Percentiles rank a stretch among this genome's conserved stretches.
Evolutionary conservation across 2,329 filamentous ascomycete species (phyloP).

Genomic region (Myriangium duriaei): DNA sequence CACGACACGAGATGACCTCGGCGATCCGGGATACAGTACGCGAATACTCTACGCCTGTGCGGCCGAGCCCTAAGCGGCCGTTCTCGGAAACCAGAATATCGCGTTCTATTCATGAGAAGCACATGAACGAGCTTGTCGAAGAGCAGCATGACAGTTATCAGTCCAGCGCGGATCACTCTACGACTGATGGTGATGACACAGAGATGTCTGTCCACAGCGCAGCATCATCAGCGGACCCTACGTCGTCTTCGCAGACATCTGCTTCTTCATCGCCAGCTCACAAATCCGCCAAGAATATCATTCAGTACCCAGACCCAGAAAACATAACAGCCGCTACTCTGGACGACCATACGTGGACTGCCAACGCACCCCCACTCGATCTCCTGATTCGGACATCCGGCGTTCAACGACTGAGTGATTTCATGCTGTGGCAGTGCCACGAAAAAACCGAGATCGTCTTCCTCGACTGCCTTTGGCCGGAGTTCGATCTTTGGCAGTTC

Average conservation of each 20-base stretch:
- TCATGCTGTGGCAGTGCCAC: conserved; percentile 98
- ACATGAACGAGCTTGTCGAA: conserved; percentile 29
- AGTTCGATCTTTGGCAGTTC: conserved; percentile 90
- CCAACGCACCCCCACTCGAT: conserved; percentile 74
- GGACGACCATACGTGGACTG: conserved; percentile 77
- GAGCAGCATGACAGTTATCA: conserved; percentile 10
- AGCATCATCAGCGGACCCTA: conserved; percentile 15
- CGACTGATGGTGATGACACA: conserved; percentile 10
- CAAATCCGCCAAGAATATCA: conserved; percentile 23
- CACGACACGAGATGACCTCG: conserved; percentile 84
- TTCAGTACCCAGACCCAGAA: conserved; percentile 61
- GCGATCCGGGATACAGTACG: conserved; percentile 79
- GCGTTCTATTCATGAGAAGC: conserved; percentile 57
- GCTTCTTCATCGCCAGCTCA: conserved; percentile 27
- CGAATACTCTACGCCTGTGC: conserved; percentile 61
- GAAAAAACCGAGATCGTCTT: conserved; percentile 88
- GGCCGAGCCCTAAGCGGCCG: conserved; percentile 42
- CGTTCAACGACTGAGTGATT: conserved; percentile 85
- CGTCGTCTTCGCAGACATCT: conserved; percentile 26
- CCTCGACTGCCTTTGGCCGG: conserved; percentile 83
- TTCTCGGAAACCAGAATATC: conserved; percentile 84
- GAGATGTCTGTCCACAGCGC: conserved; percentile 11
- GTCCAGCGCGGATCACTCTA: conserved; percentile 4
- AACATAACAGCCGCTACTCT: conserved; percentile 74
- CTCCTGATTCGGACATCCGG: conserved; percentile 86